phyloP scores from a whole-genome alignment of 2,329 filamentous ascomycete species.

The Scleromitrula shiraiana region DNA sequence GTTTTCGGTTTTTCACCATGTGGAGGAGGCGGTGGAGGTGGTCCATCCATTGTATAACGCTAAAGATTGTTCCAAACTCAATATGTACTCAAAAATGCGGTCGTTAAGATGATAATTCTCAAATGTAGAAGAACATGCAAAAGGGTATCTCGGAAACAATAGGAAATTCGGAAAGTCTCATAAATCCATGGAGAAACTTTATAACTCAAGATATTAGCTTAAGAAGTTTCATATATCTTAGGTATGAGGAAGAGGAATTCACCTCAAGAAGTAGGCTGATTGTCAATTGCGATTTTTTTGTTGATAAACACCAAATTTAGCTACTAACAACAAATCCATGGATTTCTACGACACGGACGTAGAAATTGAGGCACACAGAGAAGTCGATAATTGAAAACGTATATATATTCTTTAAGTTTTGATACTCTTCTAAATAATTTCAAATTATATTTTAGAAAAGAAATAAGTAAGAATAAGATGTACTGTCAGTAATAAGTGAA shows the following conservation, averaged over 20 bases:
- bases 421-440: background rate
- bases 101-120: background rate
- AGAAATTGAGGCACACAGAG: background rate
- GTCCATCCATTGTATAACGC: slow-evolving; percentile 7
- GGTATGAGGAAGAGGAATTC: background rate
- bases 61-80: background rate
- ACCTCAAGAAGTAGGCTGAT: background rate
- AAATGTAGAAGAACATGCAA: background rate
- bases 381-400: background rate
- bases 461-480: too few relatives aligned
- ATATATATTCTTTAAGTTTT: background rate
- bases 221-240: background rate
- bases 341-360: background rate
- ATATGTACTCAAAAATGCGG: background rate
- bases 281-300: background rate
- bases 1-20: slow-evolving; percentile 73
- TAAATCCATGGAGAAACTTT: background rate
- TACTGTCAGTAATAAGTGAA: too few relatives aligned
- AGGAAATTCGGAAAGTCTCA: background rate
- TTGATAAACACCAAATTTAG: background rate
- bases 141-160: background rate
- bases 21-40: slow-evolving; percentile 70
- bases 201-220: slow-evolving; percentile 1
- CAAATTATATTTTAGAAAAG: background rate
- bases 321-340: slow-evolving; percentile 1